These are phyloP conservation scores for Hymenoscyphus repandus DNA, from an alignment of 2,329 filamentous ascomycete species.

Conservation along the genomic window DNA sequence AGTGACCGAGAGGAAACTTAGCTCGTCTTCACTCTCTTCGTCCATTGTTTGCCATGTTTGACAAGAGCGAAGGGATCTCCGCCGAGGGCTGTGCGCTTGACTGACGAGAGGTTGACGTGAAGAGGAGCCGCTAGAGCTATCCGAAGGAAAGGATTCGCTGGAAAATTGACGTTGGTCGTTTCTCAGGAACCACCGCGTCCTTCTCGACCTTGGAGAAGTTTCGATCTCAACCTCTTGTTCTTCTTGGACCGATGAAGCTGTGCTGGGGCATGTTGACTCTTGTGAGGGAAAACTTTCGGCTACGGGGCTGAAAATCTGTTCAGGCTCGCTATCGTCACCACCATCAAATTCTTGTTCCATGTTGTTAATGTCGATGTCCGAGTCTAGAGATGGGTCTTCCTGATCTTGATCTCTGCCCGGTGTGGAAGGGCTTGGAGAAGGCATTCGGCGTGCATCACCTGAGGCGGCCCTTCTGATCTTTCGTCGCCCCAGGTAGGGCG, in stretches of 20 bases:
- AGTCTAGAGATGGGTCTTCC: no score
- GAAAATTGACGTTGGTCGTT: conserved; percentile 12
- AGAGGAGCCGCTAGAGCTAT: neutral
- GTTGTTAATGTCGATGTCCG: no score
- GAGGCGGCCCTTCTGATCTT: neutral
- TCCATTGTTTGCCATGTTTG: conserved; percentile 17
- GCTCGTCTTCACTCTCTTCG: conserved; percentile 30
- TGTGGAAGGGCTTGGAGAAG: neutral
- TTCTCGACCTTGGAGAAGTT: conserved; percentile 5
- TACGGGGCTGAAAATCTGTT: neutral
- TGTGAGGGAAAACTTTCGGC: conserved; percentile 10
- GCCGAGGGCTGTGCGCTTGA: conserved; percentile 16
- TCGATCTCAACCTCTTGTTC: conserved; percentile 1
- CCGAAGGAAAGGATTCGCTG: conserved; percentile 12
- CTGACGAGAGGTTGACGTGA: conserved; percentile 2
- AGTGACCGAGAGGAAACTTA: conserved; percentile 20
- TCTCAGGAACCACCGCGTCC: conserved; percentile 4
- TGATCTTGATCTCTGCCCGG: neutral
- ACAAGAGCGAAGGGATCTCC: conserved; percentile 16
- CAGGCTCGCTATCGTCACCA: neutral
- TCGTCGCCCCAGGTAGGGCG: neutral
- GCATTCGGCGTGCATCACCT: neutral
- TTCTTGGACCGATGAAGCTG: neutral
- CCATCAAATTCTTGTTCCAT: neutral
- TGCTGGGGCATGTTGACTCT: conserved; percentile 2